Conservation (phyloP, 768 basidiomycete species). For the Naematelia aurantialba region DNA sequence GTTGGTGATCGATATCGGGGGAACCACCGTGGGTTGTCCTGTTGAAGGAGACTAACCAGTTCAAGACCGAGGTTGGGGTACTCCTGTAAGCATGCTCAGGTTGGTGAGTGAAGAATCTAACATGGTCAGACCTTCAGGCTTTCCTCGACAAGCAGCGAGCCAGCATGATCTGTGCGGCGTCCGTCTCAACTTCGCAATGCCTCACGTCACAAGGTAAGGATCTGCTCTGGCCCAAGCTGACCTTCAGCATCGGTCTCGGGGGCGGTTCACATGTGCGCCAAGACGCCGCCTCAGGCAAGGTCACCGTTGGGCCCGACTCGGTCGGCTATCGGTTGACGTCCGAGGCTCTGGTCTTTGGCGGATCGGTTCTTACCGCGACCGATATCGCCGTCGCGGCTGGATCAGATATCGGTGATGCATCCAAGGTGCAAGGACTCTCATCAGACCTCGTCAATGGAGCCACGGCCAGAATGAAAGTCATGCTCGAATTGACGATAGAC, state of each 20-base stretch:
- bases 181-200: constrained; percentile 15
- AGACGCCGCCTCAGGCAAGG: constrained; percentile 44
- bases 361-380: constrained; percentile 59
- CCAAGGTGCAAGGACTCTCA: constrained; percentile 39
- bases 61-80: constrained; percentile 59
- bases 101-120: not conserved
- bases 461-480: constrained; percentile 52
- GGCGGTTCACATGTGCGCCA: constrained; percentile 58
- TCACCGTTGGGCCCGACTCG: constrained; percentile 62
- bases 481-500: constrained; percentile 58
- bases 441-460: constrained; percentile 47
- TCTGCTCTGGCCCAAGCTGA: not conserved
- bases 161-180: constrained; percentile 18
- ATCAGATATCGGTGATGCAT: constrained; percentile 38
- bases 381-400: constrained; percentile 58
- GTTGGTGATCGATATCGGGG: constrained; percentile 61
- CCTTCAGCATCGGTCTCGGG: constrained; percentile 12
- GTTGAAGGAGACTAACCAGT: not conserved
- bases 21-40: constrained; percentile 53
- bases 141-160: constrained; percentile 17
- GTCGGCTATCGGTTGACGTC: constrained; percentile 56
- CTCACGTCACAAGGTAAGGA: constrained; percentile 9
- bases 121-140: constrained; percentile 6
- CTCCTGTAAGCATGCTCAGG: constrained; percentile 47
- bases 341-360: constrained; percentile 60